Base-by-base conservation (phyloP, 2,329 filamentous ascomycete genomes). In the Neurospora crassa region DNA sequence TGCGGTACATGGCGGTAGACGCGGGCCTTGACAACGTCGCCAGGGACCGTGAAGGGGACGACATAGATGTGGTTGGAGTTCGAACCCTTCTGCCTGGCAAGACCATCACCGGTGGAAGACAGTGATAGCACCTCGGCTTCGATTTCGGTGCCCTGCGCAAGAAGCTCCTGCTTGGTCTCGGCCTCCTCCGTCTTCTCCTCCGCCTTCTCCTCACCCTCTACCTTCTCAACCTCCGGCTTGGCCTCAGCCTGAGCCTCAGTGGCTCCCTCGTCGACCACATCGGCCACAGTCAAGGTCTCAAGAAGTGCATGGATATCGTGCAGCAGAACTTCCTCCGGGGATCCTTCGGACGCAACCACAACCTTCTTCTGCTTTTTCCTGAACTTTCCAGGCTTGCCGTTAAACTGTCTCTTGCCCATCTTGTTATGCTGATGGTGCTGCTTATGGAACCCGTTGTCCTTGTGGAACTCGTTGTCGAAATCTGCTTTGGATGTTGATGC, bases 21-120 rank as follows among this genome's bases (percentile, higher is more conserved):
- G 79, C 94, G 96, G 73, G 92, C 91, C 71, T 87, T 89, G 72
- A 92, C 90, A 2, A 84, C 86, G 80, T 99, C 96, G 40, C 96
- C 96, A 0, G 96, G 94, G 1, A 95, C 87, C 29, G 91, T 88
- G 79, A 97, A 99, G 4, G 95, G 94, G 1, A 98, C 91, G 69
- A 96, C 90, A 78, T 94, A 97, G 79, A 97, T 84, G 72, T 86
- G 87, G 70, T 88, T 83, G 20, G 84, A 85, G 70, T 88, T 83
- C n/a, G 84, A 85, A 72, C 88, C 86, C 40, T 88, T 82, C n/a
- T 88, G 87, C 71, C 92, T 84, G 4, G 92, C 96, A 71, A 99
- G 86, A 2, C 93, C 96, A 76, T 98, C 96, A 70, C 96, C 96
- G 0, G 93, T 97, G 0, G 95, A 98, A 0, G 95, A 97, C 42